Evolutionary conservation across 225 moss, liverwort and hornwort species (phyloP).

Genomic region (Asterella californica): DNA sequence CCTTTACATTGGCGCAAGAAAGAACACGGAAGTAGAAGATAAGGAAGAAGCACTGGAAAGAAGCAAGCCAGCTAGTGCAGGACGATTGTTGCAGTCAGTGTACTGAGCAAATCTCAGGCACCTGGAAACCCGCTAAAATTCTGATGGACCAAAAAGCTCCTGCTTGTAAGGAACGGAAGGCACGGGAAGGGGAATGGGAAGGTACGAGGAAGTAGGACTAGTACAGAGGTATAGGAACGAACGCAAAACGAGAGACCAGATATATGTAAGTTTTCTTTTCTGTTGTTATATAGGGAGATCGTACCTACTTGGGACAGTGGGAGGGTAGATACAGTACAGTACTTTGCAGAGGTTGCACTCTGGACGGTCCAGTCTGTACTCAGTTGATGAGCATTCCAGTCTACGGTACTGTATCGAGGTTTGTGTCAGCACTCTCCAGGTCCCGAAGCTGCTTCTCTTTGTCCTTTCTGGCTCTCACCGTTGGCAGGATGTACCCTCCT

Average conservation of each 20-base stretch:
- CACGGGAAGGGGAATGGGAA: neutral
- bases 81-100: neutral
- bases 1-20: neutral
- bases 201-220: conserved; percentile 1
- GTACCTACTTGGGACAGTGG: conserved; percentile 12
- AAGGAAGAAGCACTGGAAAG: neutral
- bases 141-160: neutral
- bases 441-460: neutral
- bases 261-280: no score
- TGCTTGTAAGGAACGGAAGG: neutral
- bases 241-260: conserved; percentile 1
- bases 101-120: conserved; percentile 5
- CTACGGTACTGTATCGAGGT: neutral
- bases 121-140: conserved; percentile 3
- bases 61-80: no score
- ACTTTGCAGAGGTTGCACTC: conserved; percentile 8
- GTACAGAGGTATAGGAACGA: neutral
- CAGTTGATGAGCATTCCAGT: conserved; percentile 15
- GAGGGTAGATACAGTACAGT: conserved; percentile 4
- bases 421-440: neutral
- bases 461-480: neutral
- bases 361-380: conserved; percentile 17
- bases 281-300: neutral
- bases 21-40: neutral
- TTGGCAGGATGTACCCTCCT: conserved; percentile 2